These are phyloP conservation scores for Neurospora cerealis DNA, from an alignment of 495 filamentous ascomycete genomes.

Conservation along the genomic window DNA sequence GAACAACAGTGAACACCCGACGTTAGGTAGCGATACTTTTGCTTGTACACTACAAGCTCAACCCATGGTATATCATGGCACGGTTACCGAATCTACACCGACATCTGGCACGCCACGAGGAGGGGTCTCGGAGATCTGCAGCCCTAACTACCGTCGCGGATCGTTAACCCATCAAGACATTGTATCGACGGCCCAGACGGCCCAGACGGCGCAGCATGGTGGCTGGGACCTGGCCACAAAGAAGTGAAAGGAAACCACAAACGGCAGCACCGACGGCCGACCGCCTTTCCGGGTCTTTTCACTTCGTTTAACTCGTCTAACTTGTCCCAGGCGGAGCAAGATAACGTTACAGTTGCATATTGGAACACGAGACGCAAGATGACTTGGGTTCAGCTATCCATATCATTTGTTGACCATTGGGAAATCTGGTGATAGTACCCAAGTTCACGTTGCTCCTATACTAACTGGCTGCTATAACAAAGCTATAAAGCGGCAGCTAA, in stretches of 20 bases:
- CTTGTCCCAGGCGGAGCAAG: background rate
- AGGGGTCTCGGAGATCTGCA: conserved; percentile 8
- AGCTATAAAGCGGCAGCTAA: background rate
- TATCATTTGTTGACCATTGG: background rate
- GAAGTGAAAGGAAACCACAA: background rate
- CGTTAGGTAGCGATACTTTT: background rate
- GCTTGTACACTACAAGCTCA: background rate
- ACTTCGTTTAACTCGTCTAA: background rate
- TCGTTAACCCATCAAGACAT: background rate
- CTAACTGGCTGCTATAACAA: background rate
- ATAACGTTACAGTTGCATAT: background rate
- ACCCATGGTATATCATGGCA: background rate
- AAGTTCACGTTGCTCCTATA: background rate
- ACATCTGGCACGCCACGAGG: conserved; percentile 8
- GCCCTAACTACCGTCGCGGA: background rate
- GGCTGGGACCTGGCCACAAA: background rate
- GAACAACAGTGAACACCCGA: background rate
- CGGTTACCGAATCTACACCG: conserved; percentile 2
- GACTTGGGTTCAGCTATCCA: background rate
- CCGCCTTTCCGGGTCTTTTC: background rate
- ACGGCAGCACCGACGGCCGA: background rate
- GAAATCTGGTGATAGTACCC: background rate
- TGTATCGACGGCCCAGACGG: background rate
- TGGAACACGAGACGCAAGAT: background rate
- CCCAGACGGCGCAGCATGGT: background rate